Base-by-base conservation (phyloP, 106 monocot genomes). In the Dioscorea zingiberensis region DNA sequence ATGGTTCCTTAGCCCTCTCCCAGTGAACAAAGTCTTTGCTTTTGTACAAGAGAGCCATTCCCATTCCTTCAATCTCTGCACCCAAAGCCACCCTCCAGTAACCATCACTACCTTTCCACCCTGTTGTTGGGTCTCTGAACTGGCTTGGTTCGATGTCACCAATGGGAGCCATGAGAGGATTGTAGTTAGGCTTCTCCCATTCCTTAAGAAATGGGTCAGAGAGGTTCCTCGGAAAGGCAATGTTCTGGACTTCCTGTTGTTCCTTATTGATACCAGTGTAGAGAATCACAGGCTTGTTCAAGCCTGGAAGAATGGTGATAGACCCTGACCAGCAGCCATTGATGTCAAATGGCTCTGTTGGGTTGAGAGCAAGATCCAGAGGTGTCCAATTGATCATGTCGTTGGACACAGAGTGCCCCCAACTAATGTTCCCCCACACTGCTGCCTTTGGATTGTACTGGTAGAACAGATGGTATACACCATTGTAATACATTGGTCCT, bases 401-500 rank as follows among this genome's bases (percentile, higher is more conserved):
- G 0, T 51, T 75, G 1, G 87, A 87, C 25, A 87, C 74, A 1
- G 83, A 80, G 71, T 87, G 87, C 1, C 63, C 85, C 85, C 85
- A 85, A 1, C 55, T 30, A 25, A 81, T 78, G 68, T 85, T 58
- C 10, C 85, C 85, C 86, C 86, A 78, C 4, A 73, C 55, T 16
- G 86, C 62, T 12, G 68, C 76, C 5, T 69, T 66, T 22, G 77
- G 77, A 45, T 77, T 77, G 70, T 70, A 77, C 59, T 77, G 77
- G 65, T 77, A 77, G 64, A 86, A 86, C 1, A 82, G 75, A 51
- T 86, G 86, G 72, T 86, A 86, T 58, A 73, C 12, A 24, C 86
- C 86, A 16, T 82, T 82, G 82, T 69, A 86, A 72, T 78, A 86
- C 82, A 86, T 75, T 3, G 86, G 86, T n/a, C 77, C 77, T 77